Evolutionary conservation across 2,329 filamentous ascomycete species (phyloP).

Genomic region (Helotiales sp.): DNA sequence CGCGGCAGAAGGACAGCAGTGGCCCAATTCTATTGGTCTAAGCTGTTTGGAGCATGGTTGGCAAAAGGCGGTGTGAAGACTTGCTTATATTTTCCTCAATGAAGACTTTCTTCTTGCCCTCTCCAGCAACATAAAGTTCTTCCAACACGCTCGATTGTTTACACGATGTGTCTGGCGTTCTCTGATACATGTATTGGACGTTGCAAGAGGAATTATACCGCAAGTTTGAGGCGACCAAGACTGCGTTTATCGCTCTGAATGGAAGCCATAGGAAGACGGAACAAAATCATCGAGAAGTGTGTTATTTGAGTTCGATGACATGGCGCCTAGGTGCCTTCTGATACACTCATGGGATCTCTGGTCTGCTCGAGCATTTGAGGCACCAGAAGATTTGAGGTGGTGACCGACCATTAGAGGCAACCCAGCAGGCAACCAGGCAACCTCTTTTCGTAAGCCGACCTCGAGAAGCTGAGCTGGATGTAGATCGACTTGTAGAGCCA

Average conservation of each 20-base stretch:
- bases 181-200: slow-evolving; percentile 35
- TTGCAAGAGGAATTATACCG: slow-evolving; percentile 43
- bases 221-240: slow-evolving; percentile 46
- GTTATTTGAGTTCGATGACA: background rate
- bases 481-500: background rate
- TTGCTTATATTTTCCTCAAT: background rate
- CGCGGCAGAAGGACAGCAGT: slow-evolving; percentile 12
- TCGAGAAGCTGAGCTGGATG: background rate
- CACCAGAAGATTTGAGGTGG: background rate
- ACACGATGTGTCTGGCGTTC: slow-evolving; percentile 40
- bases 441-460: background rate
- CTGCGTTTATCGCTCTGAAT: slow-evolving; percentile 41
- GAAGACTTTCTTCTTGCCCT: background rate
- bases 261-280: slow-evolving; percentile 44
- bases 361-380: background rate
- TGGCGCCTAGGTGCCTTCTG: background rate
- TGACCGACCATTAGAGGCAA: background rate
- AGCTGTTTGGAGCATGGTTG: background rate
- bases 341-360: background rate
- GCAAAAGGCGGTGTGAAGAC: slow-evolving; percentile 22
- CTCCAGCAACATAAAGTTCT: slow-evolving; percentile 41
- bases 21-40: background rate
- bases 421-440: background rate
- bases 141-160: slow-evolving; percentile 38
- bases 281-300: slow-evolving; percentile 27